Conservation (phyloP, 371 early-diverging fungal species). For the Smittium culicis region DNA sequence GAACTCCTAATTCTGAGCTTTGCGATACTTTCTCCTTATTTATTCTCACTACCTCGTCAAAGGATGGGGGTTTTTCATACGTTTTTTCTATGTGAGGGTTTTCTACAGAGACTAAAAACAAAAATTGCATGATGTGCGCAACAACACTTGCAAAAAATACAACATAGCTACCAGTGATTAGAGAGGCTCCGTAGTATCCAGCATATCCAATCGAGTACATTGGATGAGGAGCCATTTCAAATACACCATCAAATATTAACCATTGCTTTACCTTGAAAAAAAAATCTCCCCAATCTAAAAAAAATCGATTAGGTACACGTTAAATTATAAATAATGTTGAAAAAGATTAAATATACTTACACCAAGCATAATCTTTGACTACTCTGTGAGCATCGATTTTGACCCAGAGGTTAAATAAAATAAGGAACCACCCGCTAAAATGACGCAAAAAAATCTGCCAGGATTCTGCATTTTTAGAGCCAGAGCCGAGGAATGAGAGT, state of each 20-base stretch:
- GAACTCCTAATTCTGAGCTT: not conserved
- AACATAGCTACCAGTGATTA: slow-evolving; percentile 69
- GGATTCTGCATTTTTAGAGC: slow-evolving; percentile 18
- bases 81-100: slow-evolving; percentile 91
- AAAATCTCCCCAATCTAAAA: slow-evolving; percentile 85
- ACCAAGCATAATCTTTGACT: slow-evolving; percentile 95
- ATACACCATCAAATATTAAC: slow-evolving; percentile 82
- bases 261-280: slow-evolving; percentile 83
- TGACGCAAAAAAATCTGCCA: slow-evolving; percentile 55
- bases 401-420: slow-evolving; percentile 87
- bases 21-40: not conserved
- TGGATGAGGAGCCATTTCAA: slow-evolving; percentile 94
- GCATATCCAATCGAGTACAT: slow-evolving; percentile 96
- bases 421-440: slow-evolving; percentile 58
- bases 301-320: not conserved
- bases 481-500: slow-evolving; percentile 36
- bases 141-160: slow-evolving; percentile 78
- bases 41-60: slow-evolving; percentile 18
- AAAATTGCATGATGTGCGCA: slow-evolving; percentile 79
- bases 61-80: slow-evolving; percentile 54
- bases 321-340: slow-evolving; percentile 14
- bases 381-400: slow-evolving; percentile 91
- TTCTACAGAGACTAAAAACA: slow-evolving; percentile 81
- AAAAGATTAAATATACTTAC: slow-evolving; percentile 34
- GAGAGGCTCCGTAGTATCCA: slow-evolving; percentile 84